Base-by-base conservation (phyloP, 2,329 filamentous ascomycete genomes). In the Nannizziopsis arthrosporioides region DNA sequence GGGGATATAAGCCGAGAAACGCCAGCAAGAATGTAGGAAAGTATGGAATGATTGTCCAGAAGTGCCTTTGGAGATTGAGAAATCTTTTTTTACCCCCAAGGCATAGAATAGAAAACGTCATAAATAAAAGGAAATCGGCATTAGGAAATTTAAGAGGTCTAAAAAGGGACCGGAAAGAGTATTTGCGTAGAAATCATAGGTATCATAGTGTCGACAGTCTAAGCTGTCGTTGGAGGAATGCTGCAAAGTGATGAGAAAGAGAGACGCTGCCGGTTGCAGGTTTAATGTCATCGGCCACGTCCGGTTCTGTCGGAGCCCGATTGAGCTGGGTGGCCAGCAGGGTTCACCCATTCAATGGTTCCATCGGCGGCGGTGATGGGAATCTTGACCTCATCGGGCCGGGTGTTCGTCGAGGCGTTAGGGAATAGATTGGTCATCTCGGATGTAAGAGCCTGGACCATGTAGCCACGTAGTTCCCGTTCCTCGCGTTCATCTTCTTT, bases 401-500 rank as follows among this genome's bases (percentile, higher is more conserved):
- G 50, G 36, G 47, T 34, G 12, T 18, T 35, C 31, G 31, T 32
- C 38, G 42, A 49, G 42, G 19, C 56, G 55, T 55, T 54, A 11
- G 67, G 67, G 8, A 69, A 55, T 40, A 70, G 61, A 32, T 66
- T 67, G 53, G 67, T 67, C 51, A 73, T 64, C 47, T 71, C 68
- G 10, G 64, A 63, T 1, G 69, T 68, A 15, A 73, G 59, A 11
- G 67, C 67, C n/a, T 66, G 64, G 2, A 65, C 67, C 40, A 68
- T 70, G 56, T 67, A 73, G 19, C 60, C 61, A 32, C 69, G 63
- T 5, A 73, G 59, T 53, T 73, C 70, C 46, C 61, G 62, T 56
- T 73, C 70, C 55, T 73, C 70, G 14, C 70, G 66, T 44, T 72
- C 69, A 48, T 73, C 70, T 53, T 73, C 70, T 53, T 69, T 69